Evolutionary conservation across 805 yeast species (phyloP).

Genomic region (Cyberlindnera nakhonratchasimensis): DNA sequence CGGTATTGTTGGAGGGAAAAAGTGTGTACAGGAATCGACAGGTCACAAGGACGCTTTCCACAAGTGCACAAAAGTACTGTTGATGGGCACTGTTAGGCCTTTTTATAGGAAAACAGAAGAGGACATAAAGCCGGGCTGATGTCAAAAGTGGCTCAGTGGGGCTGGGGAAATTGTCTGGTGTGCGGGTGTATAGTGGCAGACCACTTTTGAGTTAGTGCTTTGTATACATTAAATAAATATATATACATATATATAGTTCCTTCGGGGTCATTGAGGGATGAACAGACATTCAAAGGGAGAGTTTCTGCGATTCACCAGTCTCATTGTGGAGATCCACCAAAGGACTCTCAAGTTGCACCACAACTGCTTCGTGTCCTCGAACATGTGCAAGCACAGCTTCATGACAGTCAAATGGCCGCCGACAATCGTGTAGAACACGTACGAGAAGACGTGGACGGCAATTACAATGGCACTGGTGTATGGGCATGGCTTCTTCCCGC

Average conservation of each 20-base stretch:
- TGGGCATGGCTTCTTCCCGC: slow-evolving; percentile 3
- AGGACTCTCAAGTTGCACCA: slow-evolving; percentile 3
- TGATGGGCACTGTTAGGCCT: background rate
- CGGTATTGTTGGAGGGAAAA: too few relatives aligned
- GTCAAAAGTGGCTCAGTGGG: background rate
- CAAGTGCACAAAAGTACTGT: background rate
- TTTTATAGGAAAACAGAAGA: background rate
- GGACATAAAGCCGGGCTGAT: background rate
- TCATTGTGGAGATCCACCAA: slow-evolving; percentile 6
- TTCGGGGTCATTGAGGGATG: background rate
- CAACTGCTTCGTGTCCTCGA: slow-evolving; percentile 6
- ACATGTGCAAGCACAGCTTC: slow-evolving; percentile 1
- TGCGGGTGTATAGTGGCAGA: slow-evolving; percentile 1
- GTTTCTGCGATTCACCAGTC: background rate
- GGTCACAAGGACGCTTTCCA: too few relatives aligned
- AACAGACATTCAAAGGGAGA: background rate
- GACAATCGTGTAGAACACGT: background rate
- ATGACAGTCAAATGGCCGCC: slow-evolving; percentile 4
- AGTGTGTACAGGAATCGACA: too few relatives aligned
- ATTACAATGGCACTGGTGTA: background rate
- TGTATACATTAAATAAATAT: too few relatives aligned
- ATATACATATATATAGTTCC: background rate
- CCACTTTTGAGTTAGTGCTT: background rate
- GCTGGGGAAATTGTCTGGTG: background rate
- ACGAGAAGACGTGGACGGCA: background rate